phyloP scores from a whole-genome alignment of 495 filamentous ascomycete species.

The Paragyromitra xinjiangensis region DNA sequence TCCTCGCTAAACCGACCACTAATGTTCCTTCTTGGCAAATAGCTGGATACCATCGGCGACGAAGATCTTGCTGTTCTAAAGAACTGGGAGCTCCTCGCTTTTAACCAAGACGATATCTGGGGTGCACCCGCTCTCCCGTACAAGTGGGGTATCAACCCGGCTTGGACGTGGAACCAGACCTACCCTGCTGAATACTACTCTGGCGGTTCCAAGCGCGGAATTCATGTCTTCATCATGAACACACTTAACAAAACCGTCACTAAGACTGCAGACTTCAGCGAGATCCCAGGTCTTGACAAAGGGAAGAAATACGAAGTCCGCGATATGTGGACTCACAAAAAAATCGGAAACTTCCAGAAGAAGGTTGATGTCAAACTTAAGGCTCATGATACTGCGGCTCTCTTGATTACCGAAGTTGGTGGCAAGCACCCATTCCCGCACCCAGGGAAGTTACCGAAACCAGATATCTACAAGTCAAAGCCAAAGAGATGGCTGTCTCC shows the following conservation, averaged over 20 bases:
- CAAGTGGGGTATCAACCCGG: slow-evolving; percentile 71
- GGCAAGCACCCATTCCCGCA: slow-evolving; percentile 46
- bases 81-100: slow-evolving; percentile 68
- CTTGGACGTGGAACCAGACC: slow-evolving; percentile 68
- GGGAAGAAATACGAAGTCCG: slow-evolving; percentile 40
- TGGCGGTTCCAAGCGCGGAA: slow-evolving; percentile 59
- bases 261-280: slow-evolving; percentile 37
- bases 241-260: slow-evolving; percentile 43
- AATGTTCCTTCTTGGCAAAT: slow-evolving; percentile 7
- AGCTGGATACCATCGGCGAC: slow-evolving; percentile 62
- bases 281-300: slow-evolving; percentile 39
- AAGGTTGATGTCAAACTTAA: slow-evolving; percentile 43
- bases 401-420: slow-evolving; percentile 50
- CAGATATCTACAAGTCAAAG: slow-evolving; percentile 51
- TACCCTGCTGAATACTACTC: slow-evolving; percentile 71
- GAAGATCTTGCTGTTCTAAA: slow-evolving; percentile 66
- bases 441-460: slow-evolving; percentile 29
- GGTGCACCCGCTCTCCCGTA: slow-evolving; percentile 69
- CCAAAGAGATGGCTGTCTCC: slow-evolving; percentile 44
- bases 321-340: slow-evolving; percentile 50
- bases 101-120: slow-evolving; percentile 68
- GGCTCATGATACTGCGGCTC: slow-evolving; percentile 47
- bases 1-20: neutral
- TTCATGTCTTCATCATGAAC: slow-evolving; percentile 49
- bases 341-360: slow-evolving; percentile 37